Percentiles rank a stretch among this genome's conserved stretches.
These are phyloP conservation scores for Suillus luteus DNA, from an alignment of 768 basidiomycete genomes.

Conservation along the genomic window DNA sequence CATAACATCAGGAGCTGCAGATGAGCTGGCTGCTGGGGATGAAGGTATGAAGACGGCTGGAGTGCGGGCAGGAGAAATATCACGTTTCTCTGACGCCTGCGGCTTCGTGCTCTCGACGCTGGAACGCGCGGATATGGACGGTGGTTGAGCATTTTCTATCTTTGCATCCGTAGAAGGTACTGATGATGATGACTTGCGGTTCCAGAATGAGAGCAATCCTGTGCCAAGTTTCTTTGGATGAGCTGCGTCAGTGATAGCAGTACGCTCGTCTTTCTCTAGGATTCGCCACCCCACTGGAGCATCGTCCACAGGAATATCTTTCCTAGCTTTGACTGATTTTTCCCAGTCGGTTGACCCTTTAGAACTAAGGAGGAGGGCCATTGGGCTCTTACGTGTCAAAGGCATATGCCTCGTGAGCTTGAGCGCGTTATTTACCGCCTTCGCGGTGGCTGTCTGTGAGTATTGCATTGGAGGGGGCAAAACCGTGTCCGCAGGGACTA, in stretches of 20 bases:
- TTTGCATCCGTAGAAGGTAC: conserved; percentile 25
- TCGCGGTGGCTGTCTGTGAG: conserved; percentile 55
- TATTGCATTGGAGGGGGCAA: conserved; percentile 54
- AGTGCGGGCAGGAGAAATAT: conserved; percentile 21
- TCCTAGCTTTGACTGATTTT: conserved; percentile 56
- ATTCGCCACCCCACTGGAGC: conserved; percentile 75
- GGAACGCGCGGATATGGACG: conserved; percentile 25
- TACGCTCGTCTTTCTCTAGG: conserved; percentile 52
- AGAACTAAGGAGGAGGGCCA: conserved; percentile 66
- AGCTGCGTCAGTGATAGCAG: conserved; percentile 37
- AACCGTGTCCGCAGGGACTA: conserved; percentile 53
- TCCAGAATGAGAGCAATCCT: conserved; percentile 76
- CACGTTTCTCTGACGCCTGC: conserved; percentile 13
- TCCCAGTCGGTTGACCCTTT: conserved; percentile 83
- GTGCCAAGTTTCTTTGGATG: conserved; percentile 50
- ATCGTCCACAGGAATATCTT: conserved; percentile 49
- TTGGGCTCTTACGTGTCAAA: conserved; percentile 58
- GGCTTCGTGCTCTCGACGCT: conserved; percentile 32
- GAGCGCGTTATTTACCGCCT: conserved; percentile 60
- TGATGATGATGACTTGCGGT: conserved; percentile 40
- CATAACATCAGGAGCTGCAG: conserved; percentile 12
- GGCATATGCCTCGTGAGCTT: conserved; percentile 63
- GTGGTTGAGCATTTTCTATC: conserved; percentile 25
- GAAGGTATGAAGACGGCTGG: conserved; percentile 6
- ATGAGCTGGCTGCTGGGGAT: conserved; percentile 11